phyloP scores from a whole-genome alignment of 2,329 filamentous ascomycete species.

The Capronia americana region DNA sequence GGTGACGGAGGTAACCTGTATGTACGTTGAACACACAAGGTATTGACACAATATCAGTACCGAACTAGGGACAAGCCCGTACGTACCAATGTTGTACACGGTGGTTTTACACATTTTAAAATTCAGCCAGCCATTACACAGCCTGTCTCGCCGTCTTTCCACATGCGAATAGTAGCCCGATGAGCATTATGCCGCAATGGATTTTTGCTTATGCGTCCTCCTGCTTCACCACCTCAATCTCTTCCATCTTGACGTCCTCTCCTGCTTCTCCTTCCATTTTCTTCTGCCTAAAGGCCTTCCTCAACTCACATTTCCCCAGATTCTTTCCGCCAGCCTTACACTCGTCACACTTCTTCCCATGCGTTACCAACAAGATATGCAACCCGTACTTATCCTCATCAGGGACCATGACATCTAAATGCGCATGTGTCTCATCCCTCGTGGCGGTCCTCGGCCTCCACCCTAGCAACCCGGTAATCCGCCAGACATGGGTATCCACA shows the following conservation, averaged over 20 bases:
- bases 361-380: conserved; percentile 66
- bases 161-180: not conserved
- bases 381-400: conserved; percentile 68
- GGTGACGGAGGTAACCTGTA: not conserved
- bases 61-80: not conserved
- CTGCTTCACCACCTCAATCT: conserved; percentile 41
- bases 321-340: conserved; percentile 63
- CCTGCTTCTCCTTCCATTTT: conserved; percentile 69
- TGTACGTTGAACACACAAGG: not conserved
- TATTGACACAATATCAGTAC: not conserved
- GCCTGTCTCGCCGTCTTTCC: not conserved
- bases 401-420: conserved; percentile 66
- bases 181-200: not conserved
- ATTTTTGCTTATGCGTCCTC: conserved; percentile 18
- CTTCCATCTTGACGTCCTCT: conserved; percentile 62
- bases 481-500: conserved; percentile 71
- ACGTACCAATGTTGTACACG: not conserved
- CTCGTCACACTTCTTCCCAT: conserved; percentile 67
- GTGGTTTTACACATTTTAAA: not conserved
- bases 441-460: conserved; percentile 61
- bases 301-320: conserved; percentile 66
- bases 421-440: conserved; percentile 46
- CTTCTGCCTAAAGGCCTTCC: conserved; percentile 65
- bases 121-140: not conserved
- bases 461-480: conserved; percentile 65